A percentile compares a stretch with the other conserved stretches of the same genome.
These are phyloP conservation scores for Colletotrichum musae DNA, from an alignment of 2,329 filamentous ascomycete species.

Conservation along the genomic window DNA sequence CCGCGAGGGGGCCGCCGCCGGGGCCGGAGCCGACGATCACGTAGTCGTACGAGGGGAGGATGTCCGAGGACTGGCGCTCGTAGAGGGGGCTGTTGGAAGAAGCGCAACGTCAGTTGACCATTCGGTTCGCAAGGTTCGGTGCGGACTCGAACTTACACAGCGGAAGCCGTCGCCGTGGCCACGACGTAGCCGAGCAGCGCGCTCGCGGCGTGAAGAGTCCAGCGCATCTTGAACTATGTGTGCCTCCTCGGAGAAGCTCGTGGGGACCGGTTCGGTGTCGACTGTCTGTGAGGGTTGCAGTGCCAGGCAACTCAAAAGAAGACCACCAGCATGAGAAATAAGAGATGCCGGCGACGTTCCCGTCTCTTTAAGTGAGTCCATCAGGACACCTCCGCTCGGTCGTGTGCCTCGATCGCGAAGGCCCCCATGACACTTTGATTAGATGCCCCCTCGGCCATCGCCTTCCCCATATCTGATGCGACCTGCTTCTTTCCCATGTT, in stretches of 20 bases:
- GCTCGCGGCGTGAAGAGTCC: constrained; percentile 13
- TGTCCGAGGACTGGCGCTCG: constrained; percentile 25
- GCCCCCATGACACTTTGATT: constrained; percentile 22
- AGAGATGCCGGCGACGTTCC: no score
- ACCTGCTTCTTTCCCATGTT: constrained; percentile 21
- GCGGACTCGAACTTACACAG: constrained; percentile 23
- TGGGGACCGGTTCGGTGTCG: background rate
- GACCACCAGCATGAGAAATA: background rate
- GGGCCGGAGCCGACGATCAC: constrained; percentile 72
- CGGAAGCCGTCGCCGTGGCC: constrained; percentile 26
- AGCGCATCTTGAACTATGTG: constrained; percentile 25
- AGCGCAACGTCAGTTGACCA: no score
- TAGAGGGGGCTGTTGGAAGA: background rate
- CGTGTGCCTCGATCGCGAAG: constrained; percentile 1
- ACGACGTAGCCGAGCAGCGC: constrained; percentile 33
- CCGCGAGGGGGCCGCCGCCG: constrained; percentile 69
- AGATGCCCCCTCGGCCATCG: background rate
- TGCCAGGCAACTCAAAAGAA: constrained; percentile 7
- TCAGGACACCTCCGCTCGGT: no score
- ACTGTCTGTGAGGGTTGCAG: background rate
- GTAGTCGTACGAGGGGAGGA: constrained; percentile 63
- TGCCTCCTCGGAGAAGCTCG: background rate
- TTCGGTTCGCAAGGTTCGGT: background rate
- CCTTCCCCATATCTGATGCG: constrained; percentile 17
- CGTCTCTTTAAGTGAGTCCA: no score